Percentiles rank a stretch among this genome's conserved stretches.
These are phyloP conservation scores for Parsonsia alboflavescens DNA, from an alignment of 257 asterid species.

Conservation along the genomic window DNA sequence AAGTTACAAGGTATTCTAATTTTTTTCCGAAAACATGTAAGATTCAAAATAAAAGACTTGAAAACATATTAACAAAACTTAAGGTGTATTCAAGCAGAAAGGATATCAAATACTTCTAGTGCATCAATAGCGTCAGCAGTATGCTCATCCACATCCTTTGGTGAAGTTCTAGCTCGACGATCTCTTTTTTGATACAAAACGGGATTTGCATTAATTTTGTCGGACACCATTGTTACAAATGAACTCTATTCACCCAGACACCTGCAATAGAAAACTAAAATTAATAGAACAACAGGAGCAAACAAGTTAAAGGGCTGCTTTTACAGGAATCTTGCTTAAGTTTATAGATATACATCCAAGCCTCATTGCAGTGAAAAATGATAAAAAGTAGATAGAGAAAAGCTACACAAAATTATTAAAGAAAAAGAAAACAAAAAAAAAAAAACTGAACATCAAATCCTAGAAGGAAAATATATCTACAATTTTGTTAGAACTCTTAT, in stretches of 20 bases:
- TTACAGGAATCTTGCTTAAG: neutral
- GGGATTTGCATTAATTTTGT: conserved; percentile 88
- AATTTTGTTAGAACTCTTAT: neutral
- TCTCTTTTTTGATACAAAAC: conserved; percentile 69
- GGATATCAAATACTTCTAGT: conserved; percentile 88
- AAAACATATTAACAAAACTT: neutral
- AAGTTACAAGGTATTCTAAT: neutral
- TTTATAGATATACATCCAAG: neutral
- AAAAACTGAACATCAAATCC: neutral
- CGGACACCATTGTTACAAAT: conserved; percentile 47
- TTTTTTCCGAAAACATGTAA: neutral
- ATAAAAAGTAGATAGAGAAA: neutral
- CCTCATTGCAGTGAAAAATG: neutral
- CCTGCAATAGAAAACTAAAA: conserved; percentile 14
- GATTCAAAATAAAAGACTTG: neutral
- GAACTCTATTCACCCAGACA: conserved; percentile 18
- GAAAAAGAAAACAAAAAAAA: neutral
- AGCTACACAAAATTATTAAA: neutral
- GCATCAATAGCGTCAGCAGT: conserved; percentile 67
- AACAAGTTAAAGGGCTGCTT: neutral
- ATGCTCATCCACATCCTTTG: conserved; percentile 52
- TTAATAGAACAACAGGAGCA: neutral
- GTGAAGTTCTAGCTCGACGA: conserved; percentile 56
- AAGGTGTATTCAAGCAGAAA: conserved; percentile 23
- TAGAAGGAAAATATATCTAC: neutral